Conservation (phyloP, 2,329 filamentous ascomycete species). For the Aspergillus fischeri region DNA sequence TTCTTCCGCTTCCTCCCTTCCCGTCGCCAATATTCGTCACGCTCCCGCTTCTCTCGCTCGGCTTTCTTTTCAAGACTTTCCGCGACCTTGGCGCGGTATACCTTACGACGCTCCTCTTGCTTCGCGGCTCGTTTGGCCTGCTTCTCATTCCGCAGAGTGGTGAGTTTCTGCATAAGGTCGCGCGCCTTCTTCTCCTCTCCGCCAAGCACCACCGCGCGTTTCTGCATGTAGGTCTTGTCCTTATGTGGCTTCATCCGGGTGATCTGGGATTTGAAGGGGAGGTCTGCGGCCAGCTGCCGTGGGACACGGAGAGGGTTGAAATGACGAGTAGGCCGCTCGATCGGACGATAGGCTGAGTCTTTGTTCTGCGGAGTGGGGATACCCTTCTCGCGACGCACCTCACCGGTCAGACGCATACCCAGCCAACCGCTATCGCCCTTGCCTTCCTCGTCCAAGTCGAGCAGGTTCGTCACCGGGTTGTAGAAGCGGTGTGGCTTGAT, state of each 20-base stretch:
- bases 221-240: slow-evolving; percentile 85
- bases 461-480: slow-evolving; percentile 89
- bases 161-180: slow-evolving; percentile 87
- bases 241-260: slow-evolving; percentile 73
- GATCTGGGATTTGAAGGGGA: slow-evolving; percentile 93
- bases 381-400: slow-evolving; percentile 74
- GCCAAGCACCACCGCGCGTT: slow-evolving; percentile 81
- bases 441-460: slow-evolving; percentile 52
- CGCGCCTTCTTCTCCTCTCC: slow-evolving; percentile 87
- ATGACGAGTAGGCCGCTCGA: slow-evolving; percentile 59
- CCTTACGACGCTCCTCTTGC: slow-evolving; percentile 80
- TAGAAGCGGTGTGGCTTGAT: slow-evolving; percentile 95
- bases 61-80: slow-evolving; percentile 80
- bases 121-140: slow-evolving; percentile 74
- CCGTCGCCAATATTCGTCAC: slow-evolving; percentile 84
- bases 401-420: slow-evolving; percentile 88
- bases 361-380: slow-evolving; percentile 73
- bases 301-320: slow-evolving; percentile 64
- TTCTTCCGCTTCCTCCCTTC: slow-evolving; percentile 78
- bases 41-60: slow-evolving; percentile 83
- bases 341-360: slow-evolving; percentile 76
- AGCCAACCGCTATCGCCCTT: slow-evolving; percentile 58
- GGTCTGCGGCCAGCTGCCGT: slow-evolving; percentile 60
- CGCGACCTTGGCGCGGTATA: slow-evolving; percentile 77
- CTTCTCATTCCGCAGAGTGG: slow-evolving; percentile 86